Conservation (phyloP, 768 basidiomycete genomes). For the Tylopilus felleus region DNA sequence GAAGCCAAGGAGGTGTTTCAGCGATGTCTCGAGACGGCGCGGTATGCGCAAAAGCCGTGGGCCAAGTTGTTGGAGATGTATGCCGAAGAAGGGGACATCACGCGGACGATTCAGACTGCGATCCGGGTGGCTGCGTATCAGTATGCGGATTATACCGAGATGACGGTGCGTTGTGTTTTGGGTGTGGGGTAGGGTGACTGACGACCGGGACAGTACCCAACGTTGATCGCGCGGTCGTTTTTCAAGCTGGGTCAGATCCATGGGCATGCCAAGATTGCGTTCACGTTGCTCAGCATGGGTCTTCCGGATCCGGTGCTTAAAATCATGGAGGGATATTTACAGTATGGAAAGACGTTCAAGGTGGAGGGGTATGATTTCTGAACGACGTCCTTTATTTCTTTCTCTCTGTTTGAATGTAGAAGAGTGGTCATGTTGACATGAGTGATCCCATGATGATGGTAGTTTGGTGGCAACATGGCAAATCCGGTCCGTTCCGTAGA, state of each 20-base stretch:
- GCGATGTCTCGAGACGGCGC: conserved; percentile 81
- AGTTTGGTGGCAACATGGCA: background rate
- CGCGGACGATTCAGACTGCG: conserved; percentile 84
- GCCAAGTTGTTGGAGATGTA: conserved; percentile 92
- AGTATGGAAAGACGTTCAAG: conserved; percentile 84
- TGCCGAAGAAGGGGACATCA: conserved; percentile 94
- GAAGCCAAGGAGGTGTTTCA: conserved; percentile 98
- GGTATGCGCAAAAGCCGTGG: conserved; percentile 93
- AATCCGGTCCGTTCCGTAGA: conserved; percentile 6
- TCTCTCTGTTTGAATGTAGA: background rate
- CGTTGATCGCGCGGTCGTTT: conserved; percentile 82
- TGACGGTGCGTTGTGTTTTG: conserved; percentile 54
- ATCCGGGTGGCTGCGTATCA: conserved; percentile 93
- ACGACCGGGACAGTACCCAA: conserved; percentile 59
- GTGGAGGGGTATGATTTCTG: conserved; percentile 84
- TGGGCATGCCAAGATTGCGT: conserved; percentile 91
- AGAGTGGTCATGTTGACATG: too few species aligned
- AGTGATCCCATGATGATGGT: too few species aligned
- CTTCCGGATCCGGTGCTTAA: conserved; percentile 86
- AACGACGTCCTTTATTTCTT: background rate
- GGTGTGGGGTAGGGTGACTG: background rate
- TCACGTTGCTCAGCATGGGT: conserved; percentile 91
- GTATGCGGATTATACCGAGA: conserved; percentile 85
- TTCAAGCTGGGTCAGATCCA: conserved; percentile 94
- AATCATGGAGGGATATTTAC: conserved; percentile 90